phyloP scores from a whole-genome alignment of 2,329 filamentous ascomycete genomes.

The Leptographium procerum region DNA sequence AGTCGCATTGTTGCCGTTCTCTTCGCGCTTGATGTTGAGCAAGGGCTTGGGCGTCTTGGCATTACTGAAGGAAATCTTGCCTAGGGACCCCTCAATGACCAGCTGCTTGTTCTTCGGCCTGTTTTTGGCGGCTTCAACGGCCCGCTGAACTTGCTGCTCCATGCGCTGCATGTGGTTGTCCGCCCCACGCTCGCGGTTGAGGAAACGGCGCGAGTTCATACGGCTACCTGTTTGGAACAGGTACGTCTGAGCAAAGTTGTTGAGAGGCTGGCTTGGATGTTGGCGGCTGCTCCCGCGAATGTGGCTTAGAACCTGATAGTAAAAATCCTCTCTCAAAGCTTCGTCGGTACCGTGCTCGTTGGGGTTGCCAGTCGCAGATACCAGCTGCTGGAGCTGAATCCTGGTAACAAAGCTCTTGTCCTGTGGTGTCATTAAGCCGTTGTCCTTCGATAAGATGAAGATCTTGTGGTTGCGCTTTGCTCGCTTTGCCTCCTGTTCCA shows the following conservation, averaged over 20 bases:
- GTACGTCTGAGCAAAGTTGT: conserved; percentile 96
- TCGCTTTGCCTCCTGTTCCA: conserved; percentile 85
- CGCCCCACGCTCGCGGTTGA: conserved; percentile 56
- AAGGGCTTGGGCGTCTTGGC: conserved; percentile 93
- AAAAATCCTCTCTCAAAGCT: conserved; percentile 84
- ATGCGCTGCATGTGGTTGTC: conserved; percentile 98
- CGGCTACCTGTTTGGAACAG: conserved; percentile 88
- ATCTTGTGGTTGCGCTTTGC: conserved; percentile 99
- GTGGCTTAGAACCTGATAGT: conserved; percentile 94
- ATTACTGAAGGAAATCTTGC: conserved; percentile 98
- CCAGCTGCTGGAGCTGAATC: conserved; percentile 92
- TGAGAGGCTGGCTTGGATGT: conserved; percentile 84
- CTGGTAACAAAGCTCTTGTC: conserved; percentile 99
- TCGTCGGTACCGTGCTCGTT: conserved; percentile 71
- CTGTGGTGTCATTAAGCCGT: conserved; percentile 96
- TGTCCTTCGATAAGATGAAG: conserved; percentile 81
- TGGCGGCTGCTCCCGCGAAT: conserved; percentile 84
- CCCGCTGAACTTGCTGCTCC: conserved; percentile 97
- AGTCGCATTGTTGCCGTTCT: conserved; percentile 33
- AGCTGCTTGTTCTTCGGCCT: conserved; percentile 97
- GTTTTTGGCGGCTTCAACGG: conserved; percentile 92
- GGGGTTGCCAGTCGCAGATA: conserved; percentile 80
- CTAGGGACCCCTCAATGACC: conserved; percentile 88
- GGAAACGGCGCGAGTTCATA: conserved; percentile 60
- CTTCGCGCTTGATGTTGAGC: conserved; percentile 85